Evolutionary conservation across 2,329 filamentous ascomycete genomes (phyloP), one percentile per base, ranked within the genome.

Genomic region (Endoconidiophora laricicola): DNA sequence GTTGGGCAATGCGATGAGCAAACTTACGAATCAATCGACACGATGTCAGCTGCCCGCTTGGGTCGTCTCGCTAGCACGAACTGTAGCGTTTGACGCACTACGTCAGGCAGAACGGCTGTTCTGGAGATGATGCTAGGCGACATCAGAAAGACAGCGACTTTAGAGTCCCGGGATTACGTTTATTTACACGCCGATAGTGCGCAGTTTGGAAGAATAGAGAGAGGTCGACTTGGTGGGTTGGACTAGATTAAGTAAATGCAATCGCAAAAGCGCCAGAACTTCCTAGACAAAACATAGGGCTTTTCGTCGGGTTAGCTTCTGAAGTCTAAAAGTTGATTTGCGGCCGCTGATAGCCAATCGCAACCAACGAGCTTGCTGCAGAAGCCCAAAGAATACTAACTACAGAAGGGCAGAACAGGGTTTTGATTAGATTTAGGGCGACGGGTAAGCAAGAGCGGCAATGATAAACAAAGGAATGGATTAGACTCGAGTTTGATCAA

Each of bases 21-120:
- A 36, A 49, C 50, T 53, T 26, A 53, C 52, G 29, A 44, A 18
- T 53, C 52, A 36, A 53, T 16, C 10, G 52, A 45, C 38, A 50
- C 12, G 5, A 53, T 10, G 24, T 53, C 52, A 7, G 48, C 41
- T 5, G 44, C 48, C 14, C 44, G 16, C 20, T 53, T 47, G 14
- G 52, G 52, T n/a, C 48, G 40, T 18, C 43, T 45, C 3, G 48
- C 36, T 7, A 50, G 24, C n/a, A 49, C 29, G 36, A 53, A 44
- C 7, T 53, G 38, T n/a, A 53, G 52, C 2, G 44, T 41, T 22
- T 50, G 52, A 4, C 42, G 36, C 12, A 53, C 23, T 20, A 44
- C 48, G 12, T 50, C 52, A 6, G 52, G 52, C 29, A 53, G n/a
- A 9, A 45, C 44, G 20, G n/a, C n/a, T 2, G 44, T 36, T 26